phyloP scores from a whole-genome alignment of 2,329 filamentous ascomycete species.

The Diaporthe ilicicola region DNA sequence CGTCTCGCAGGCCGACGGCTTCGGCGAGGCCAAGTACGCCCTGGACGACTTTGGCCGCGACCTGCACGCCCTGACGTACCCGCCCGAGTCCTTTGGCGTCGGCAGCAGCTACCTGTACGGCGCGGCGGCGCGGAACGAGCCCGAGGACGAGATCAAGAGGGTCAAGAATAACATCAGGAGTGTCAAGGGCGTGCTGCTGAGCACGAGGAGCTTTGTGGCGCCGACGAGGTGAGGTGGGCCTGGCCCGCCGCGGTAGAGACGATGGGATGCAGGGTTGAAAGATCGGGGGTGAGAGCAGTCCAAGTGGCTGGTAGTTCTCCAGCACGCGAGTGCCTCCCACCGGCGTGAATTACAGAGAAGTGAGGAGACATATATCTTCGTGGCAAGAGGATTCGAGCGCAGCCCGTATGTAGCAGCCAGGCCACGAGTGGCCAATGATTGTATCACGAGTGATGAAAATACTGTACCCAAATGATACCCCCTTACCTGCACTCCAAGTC shows the following conservation, averaged over 20 bases:
- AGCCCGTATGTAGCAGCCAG: not conserved
- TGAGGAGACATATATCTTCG: not conserved
- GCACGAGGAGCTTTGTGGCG: slow-evolving; percentile 75
- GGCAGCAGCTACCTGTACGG: slow-evolving; percentile 53
- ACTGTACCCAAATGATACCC: slow-evolving; percentile 16
- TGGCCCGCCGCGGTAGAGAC: not conserved
- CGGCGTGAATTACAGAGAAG: not conserved
- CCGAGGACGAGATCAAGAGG: slow-evolving; percentile 76
- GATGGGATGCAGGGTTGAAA: not conserved
- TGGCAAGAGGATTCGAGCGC: not conserved
- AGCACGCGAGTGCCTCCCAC: not conserved
- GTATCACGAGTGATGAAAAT: slow-evolving; percentile 4
- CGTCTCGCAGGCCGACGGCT: slow-evolving; percentile 54
- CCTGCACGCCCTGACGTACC: slow-evolving; percentile 67
- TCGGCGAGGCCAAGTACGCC: slow-evolving; percentile 60
- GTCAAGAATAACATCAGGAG: slow-evolving; percentile 79
- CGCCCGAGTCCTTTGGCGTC: slow-evolving; percentile 46
- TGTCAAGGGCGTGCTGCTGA: slow-evolving; percentile 81
- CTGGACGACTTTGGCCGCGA: slow-evolving; percentile 71
- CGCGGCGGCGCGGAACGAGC: slow-evolving; percentile 56
- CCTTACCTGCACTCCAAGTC: not conserved
- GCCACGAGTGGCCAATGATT: not conserved
- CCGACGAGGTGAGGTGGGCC: slow-evolving; percentile 42
- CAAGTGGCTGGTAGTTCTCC: too few relatives aligned
- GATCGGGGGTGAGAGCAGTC: too few relatives aligned